Base-by-base conservation (phyloP, 371 early-diverging fungal species). In the Zychaea mexicana region DNA sequence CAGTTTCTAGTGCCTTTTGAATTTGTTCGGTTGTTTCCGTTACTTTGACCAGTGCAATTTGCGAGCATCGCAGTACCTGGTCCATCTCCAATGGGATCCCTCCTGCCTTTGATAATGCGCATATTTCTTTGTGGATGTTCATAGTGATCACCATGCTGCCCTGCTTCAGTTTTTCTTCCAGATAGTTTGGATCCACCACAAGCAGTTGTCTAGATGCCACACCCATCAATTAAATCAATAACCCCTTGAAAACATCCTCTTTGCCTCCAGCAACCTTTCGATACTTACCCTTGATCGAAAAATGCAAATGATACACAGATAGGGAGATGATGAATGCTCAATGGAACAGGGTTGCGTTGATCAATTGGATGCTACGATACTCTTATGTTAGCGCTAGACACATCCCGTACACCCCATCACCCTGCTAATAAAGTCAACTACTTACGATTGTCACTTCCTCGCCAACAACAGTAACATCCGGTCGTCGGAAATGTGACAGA, bases 311-410 rank as follows among this genome's bases (percentile, higher is more conserved):
- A 86, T 22, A 93, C 84, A 71, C 94, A 94, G 31, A 98, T 88
- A 26, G 98, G 98, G 62, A 94, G 90, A 82, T 98, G 97, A 66
- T 96, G 95, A 19, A 98, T 81, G 68, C 91, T 94, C 36, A 98
- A 79, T 17, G 98, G 96, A 24, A 98, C 95, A 3, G 96, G 96
- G 49, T 89, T 91, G 56, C 93, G 86, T 68, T 97, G 94, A 60
- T 92, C 90, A 4, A 87, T 65, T 28, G 91, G 73, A 69, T 97
- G 96, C 95, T 94, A 74, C n/a, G 8, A 57, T 17, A 65, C 19
- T 38, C 13, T 52, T 42, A 42, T 22, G 30, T 22, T 49, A 4
- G 22, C n/a, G 22, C 49, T n/a, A n/a, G n/a, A n/a, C n/a, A n/a
- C n/a, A n/a, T n/a, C n/a, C n/a, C n/a, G n/a, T n/a, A n/a, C n/a